These are phyloP conservation scores for Fistulifera solaris DNA, from an alignment of 108 stramenopile species.

Conservation along the genomic window DNA sequence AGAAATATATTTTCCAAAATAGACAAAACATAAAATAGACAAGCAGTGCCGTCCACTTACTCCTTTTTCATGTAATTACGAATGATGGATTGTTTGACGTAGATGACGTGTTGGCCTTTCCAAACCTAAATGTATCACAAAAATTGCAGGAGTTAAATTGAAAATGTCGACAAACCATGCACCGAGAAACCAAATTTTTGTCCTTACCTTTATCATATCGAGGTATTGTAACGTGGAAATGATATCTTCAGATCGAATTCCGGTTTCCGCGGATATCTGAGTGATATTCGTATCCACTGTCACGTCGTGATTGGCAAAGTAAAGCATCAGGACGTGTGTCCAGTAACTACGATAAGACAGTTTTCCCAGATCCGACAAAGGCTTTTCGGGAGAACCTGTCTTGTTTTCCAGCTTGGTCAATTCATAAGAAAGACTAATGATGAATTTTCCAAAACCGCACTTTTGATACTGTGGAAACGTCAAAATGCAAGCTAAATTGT, in stretches of 20 bases:
- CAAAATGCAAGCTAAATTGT: conserved; percentile 98
- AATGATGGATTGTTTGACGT: conserved; percentile 69
- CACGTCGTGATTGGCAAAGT: conserved; percentile 33
- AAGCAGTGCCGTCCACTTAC: conserved; percentile 27
- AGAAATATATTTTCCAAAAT: no score
- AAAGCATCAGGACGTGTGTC: conserved; percentile 69
- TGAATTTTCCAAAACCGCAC: conserved; percentile 97
- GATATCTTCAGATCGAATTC: conserved; percentile 96
- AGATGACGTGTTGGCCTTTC: conserved; percentile 98
- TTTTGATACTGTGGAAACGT: conserved; percentile 98
- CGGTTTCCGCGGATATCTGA: conserved; percentile 78
- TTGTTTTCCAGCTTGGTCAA: conserved; percentile 84
- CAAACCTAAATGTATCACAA: conserved; percentile 35
- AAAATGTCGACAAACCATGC: no score
- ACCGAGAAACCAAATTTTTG: no score
- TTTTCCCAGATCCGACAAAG: conserved; percentile 92
- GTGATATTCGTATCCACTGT: conserved; percentile 66
- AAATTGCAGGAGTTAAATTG: no score
- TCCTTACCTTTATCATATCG: conserved; percentile 81
- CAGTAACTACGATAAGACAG: conserved; percentile 92
- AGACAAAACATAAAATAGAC: conserved; percentile 1
- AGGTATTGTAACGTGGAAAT: conserved; percentile 91
- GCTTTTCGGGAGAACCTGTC: conserved; percentile 95
- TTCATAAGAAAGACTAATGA: conserved; percentile 93
- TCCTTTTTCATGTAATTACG: conserved; percentile 61